phyloP scores from a whole-genome alignment of 805 yeast species.

The Candida orba region DNA sequence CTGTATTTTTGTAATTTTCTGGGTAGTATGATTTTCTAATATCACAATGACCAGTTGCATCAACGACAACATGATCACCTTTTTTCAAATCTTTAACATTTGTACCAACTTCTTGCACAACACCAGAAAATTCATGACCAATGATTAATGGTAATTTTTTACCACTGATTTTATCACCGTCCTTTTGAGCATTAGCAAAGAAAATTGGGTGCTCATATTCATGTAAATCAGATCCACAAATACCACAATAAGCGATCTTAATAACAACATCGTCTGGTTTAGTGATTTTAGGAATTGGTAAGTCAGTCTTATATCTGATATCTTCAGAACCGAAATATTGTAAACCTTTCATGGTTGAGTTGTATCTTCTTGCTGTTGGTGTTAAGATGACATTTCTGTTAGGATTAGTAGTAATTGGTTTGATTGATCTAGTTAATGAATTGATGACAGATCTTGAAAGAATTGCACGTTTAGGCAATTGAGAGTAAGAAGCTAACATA shows the following conservation, averaged over 20 bases:
- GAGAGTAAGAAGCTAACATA: background rate
- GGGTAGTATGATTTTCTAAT: constrained; percentile 28
- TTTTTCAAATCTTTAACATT: constrained; percentile 40
- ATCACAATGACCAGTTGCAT: constrained; percentile 38
- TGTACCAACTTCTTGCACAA: constrained; percentile 45
- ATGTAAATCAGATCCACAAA: constrained; percentile 56
- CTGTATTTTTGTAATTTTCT: constrained; percentile 16
- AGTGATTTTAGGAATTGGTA: constrained; percentile 29
- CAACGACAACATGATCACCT: constrained; percentile 54
- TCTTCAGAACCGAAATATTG: constrained; percentile 34
- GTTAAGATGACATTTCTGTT: background rate
- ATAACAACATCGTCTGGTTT: constrained; percentile 36
- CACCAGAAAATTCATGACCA: constrained; percentile 58
- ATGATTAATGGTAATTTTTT: constrained; percentile 48
- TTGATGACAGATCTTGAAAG: background rate
- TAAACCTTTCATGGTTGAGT: constrained; percentile 32
- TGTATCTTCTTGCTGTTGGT: background rate
- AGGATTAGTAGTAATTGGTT: background rate
- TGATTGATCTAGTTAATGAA: background rate
- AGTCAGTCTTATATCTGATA: constrained; percentile 27
- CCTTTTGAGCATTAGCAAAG: constrained; percentile 40
- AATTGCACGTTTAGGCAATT: background rate
- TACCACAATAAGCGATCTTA: constrained; percentile 44
- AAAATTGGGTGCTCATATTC: constrained; percentile 57
- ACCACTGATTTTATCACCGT: constrained; percentile 25